Conservation (phyloP, 805 yeast species). For the Yueomyces sp. region DNA sequence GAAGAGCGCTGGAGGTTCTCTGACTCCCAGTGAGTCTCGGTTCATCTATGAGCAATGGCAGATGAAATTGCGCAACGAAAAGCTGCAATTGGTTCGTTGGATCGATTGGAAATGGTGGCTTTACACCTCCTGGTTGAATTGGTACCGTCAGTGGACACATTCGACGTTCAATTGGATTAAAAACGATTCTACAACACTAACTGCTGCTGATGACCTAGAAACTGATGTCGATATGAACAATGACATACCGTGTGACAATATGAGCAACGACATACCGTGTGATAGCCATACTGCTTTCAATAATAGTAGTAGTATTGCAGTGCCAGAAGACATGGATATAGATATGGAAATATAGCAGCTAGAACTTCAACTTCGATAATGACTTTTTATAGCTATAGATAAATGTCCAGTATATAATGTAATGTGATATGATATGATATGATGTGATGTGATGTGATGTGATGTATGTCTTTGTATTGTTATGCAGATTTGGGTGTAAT, state of each 20-base stretch:
- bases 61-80: slow-evolving; percentile 2
- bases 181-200: too few species aligned
- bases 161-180: too few species aligned
- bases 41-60: neutral
- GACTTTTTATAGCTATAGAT: too few species aligned
- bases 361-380: too few species aligned
- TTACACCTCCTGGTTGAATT: slow-evolving; percentile 19
- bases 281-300: slow-evolving; percentile 2
- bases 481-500: too few species aligned
- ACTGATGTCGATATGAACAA: neutral
- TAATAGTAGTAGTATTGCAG: neutral
- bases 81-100: slow-evolving; percentile 21
- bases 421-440: too few species aligned
- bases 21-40: slow-evolving; percentile 1
- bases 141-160: slow-evolving; percentile 7
- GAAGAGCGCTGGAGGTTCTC: neutral
- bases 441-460: too few species aligned
- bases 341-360: slow-evolving; percentile 4
- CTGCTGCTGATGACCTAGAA: too few species aligned
- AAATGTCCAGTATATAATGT: too few species aligned
- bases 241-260: slow-evolving; percentile 3
- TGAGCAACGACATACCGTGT: slow-evolving; percentile 10
- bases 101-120: slow-evolving; percentile 8
- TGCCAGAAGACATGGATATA: slow-evolving; percentile 4
- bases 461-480: too few species aligned